Evolutionary conservation across 2,329 filamentous ascomycete genomes (phyloP), one percentile per base, ranked within the genome.

Genomic region (Alternaria dauci): DNA sequence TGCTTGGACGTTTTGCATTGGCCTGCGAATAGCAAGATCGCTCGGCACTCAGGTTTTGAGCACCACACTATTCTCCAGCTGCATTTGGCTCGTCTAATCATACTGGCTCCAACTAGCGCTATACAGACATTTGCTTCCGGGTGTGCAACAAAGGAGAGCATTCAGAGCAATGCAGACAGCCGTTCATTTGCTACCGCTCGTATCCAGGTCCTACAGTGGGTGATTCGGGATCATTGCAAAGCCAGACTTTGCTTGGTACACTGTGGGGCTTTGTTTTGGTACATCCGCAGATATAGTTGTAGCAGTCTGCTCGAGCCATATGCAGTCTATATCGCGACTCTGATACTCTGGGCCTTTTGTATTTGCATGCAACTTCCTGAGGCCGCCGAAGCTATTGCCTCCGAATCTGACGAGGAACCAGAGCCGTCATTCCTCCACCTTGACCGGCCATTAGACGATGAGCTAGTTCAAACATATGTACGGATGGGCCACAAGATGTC

Each of bases 1-100:
- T 81, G 78, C 42, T 67, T 88, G 3, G 86, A 88, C 58, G 81
- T 87, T 1, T 76, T 88, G 2, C 85, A 88, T 66, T 88, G 86
- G 86, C 80, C 81, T 18, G 86, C 86, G 3, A 86, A 86, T 62
- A 82, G 80, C 42, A 81, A 80, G 0, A 81, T 85, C 30, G 82
- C 83, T 5, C 80, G 81, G 50, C 74, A 80, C 1, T 78, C 80
- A 1, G 86, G 85, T 0, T 76, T 83, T 6, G 85, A 88, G 59
- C 84, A 87, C 58, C 80, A 84, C 2, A 86, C 83, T 1, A 79
- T 88, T 0, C 71, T 87, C 7, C 85, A 88, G 63, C 79, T 88
- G 3, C 86, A 88, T 64, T 71, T 84, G 2, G 81, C 86, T 0
- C 79, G 86, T 2, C 78, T 87, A 1, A 74, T 87, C 0, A 72